These are phyloP conservation scores for Aspergillus latus DNA, from an alignment of 2,329 filamentous ascomycete genomes.

Conservation along the genomic window DNA sequence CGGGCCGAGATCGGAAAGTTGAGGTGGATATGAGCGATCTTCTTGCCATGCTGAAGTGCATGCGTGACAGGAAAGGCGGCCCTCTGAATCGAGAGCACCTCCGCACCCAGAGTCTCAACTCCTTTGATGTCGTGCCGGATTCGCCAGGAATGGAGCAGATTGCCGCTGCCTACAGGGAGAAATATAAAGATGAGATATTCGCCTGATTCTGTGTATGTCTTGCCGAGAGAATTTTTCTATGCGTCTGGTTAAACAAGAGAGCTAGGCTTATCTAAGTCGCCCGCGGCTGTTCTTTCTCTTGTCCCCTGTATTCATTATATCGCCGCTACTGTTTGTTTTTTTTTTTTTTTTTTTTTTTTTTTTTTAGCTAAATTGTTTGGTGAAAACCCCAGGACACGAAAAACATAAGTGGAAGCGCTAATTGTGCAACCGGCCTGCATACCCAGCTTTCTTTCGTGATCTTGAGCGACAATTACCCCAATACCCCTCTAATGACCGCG, in stretches of 20 bases:
- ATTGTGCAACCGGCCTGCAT: neutral
- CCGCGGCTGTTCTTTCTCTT: neutral
- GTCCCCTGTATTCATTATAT: neutral
- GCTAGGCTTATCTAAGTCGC: neutral
- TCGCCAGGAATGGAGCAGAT: slow-evolving; percentile 30
- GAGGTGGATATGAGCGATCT: slow-evolving; percentile 32
- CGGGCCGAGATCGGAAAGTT: slow-evolving; percentile 23
- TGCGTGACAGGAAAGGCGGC: slow-evolving; percentile 24
- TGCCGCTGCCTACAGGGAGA: slow-evolving; percentile 28
- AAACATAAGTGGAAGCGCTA: neutral
- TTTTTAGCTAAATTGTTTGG: neutral
- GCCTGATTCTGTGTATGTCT: slow-evolving; percentile 10
- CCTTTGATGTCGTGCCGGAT: slow-evolving; percentile 31
- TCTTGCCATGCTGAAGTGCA: slow-evolving; percentile 30
- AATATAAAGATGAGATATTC: slow-evolving; percentile 28
- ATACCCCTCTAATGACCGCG: neutral
- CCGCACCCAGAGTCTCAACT: slow-evolving; percentile 29
- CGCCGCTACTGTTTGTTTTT: too few species aligned
- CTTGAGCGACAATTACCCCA: neutral
- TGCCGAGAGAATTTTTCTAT: neutral
- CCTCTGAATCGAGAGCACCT: slow-evolving; percentile 28
- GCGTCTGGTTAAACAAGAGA: neutral
- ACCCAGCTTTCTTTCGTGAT: slow-evolving; percentile 2
- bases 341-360: neutral
- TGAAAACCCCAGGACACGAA: too few species aligned